These are phyloP conservation scores for Coleophoma cylindrospora DNA, from an alignment of 2,329 filamentous ascomycete species.

Conservation along the genomic window DNA sequence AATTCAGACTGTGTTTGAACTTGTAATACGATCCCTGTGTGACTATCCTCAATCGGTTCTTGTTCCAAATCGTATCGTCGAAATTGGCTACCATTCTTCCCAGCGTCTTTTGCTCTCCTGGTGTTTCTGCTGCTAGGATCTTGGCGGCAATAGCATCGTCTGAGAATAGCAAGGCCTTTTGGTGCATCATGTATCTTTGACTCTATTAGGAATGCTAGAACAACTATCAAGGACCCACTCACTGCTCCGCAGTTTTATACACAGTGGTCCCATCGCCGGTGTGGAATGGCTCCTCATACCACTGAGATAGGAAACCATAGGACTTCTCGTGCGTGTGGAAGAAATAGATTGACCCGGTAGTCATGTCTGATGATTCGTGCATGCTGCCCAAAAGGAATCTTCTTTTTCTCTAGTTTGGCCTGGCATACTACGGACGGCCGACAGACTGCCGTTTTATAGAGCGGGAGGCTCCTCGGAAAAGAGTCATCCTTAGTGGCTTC, in stretches of 20 bases:
- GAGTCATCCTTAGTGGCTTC: no score
- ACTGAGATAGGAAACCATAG: conserved; percentile 51
- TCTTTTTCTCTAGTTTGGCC: no score
- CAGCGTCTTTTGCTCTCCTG: conserved; percentile 44
- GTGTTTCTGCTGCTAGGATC: conserved; percentile 43
- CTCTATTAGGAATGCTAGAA: conserved; percentile 3
- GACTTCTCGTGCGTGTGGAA: no score
- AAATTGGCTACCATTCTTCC: conserved; percentile 52
- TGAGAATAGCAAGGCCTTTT: conserved; percentile 44
- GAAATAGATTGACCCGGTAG: conserved; percentile 10
- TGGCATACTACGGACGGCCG: no score
- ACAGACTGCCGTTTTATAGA: no score
- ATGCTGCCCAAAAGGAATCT: no score
- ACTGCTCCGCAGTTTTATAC: conserved; percentile 50
- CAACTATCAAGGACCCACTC: conserved; percentile 8
- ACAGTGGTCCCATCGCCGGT: conserved; percentile 28
- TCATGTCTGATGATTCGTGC: background rate
- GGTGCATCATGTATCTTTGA: conserved; percentile 49
- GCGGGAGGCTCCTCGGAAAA: no score
- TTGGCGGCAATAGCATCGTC: conserved; percentile 36
- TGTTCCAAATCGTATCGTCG: conserved; percentile 43
- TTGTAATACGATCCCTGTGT: conserved; percentile 53
- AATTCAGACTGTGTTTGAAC: conserved; percentile 38
- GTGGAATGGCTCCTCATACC: conserved; percentile 49
- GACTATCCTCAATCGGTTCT: conserved; percentile 48